phyloP scores from a whole-genome alignment of 2,329 filamentous ascomycete genomes.

The Fusarium domesticum region DNA sequence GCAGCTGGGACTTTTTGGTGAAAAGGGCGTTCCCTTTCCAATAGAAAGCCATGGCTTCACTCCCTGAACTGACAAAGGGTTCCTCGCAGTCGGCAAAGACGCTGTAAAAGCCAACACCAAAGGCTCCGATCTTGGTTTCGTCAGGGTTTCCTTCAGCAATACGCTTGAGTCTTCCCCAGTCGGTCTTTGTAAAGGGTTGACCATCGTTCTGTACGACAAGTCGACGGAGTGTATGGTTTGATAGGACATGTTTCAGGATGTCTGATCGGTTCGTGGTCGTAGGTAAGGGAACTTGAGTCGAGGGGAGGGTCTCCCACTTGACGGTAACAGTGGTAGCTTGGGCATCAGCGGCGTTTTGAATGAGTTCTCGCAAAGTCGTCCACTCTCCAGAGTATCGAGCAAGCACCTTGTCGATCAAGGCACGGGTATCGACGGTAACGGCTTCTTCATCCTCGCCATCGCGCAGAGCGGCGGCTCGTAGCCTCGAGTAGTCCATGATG shows the following conservation, averaged over 20 bases:
- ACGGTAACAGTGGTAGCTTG: conserved; percentile 86
- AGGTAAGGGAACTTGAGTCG: conserved; percentile 70
- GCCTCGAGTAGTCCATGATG: conserved; percentile 67
- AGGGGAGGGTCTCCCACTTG: conserved; percentile 88
- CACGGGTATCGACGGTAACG: conserved; percentile 95
- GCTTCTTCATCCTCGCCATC: conserved; percentile 91
- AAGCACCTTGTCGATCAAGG: conserved; percentile 95
- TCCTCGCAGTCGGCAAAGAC: conserved; percentile 98
- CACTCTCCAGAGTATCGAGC: conserved; percentile 96
- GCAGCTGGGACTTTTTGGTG: conserved; percentile 77
- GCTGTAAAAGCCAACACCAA: conserved; percentile 97
- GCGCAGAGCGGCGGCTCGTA: conserved; percentile 83
- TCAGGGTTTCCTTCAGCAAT: conserved; percentile 99
- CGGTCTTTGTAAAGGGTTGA: conserved; percentile 79
- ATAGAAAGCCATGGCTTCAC: conserved; percentile 95
- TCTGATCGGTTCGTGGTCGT: conserved; percentile 63
- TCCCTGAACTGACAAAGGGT: conserved; percentile 90
- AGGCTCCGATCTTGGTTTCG: conserved; percentile 98
- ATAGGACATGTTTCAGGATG: conserved; percentile 75
- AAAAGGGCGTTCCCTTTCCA: conserved; percentile 99
- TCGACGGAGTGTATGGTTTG: conserved; percentile 80
- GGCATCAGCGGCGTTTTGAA: conserved; percentile 98
- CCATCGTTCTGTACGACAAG: conserved; percentile 94
- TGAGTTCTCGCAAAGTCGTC: conserved; percentile 83
- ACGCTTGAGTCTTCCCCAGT: conserved; percentile 90